Evolutionary conservation across 2,329 filamentous ascomycete genomes (phyloP), one percentile per base, ranked within the genome.

Genomic region (Xylariaceae sp.): DNA sequence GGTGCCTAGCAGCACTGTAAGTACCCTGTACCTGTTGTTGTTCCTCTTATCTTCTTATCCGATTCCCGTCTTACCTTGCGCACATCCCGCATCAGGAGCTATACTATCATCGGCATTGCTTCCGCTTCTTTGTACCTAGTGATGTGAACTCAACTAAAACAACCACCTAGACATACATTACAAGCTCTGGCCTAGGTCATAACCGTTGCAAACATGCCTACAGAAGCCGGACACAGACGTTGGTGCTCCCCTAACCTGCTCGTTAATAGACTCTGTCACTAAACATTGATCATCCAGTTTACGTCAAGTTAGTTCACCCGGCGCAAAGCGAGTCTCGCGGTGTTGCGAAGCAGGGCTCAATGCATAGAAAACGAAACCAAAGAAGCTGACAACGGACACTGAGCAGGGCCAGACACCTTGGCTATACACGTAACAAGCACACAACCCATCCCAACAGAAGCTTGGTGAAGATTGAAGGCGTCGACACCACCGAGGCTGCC

Each of bases 151-250:
- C 21, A 7, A 24, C 21, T 6, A 24, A 24, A 11, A 24, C 21
- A 24, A 7, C 11, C 21, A 24, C 6, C 21, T 11, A 24, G 21
- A 33, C 24, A 29, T 13, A 15, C 21, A 31, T 27, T 27, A 28
- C n/a, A 31, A 24, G 31, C 12, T 28, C 27, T 15, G 9, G n/a
- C 18, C 15, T 34, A n/a, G 17, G 12, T 4, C 29, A n/a, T 12
- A 35, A 44, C 12, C 36, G 17, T 9, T 11, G 21, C 31, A 28
- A 46, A 40, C 33, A 48, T 48, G 43, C 40, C 39, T 3, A 40
- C 43, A 33, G 43, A 47, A 47, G 29, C 32, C 14, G 44, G 44
- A 5, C 44, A 45, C 39, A 44, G 44, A 38, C 36, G 44, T 47
- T 19, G 41, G 44, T 31, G 5, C n/a, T 9, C 4, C 8, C 19